Evolutionary conservation across 495 filamentous ascomycete genomes (phyloP), one percentile per base, ranked within the genome.

Genomic region (Penicillium goetzii): DNA sequence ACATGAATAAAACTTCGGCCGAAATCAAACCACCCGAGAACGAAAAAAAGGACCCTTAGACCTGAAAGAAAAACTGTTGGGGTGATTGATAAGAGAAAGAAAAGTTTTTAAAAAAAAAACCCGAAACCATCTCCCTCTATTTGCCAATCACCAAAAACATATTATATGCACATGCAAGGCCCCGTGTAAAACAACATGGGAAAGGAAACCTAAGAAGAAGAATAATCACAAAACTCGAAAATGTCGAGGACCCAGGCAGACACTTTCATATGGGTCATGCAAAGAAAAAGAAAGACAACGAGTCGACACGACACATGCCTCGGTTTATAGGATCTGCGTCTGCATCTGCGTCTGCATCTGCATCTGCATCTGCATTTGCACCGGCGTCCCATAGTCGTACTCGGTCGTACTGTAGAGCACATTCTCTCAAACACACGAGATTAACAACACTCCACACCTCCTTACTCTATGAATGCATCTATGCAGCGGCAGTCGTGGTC

Each of bases 401-500:
- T 55, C 19, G 15, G 2, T 38, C 36, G 14, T 38, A 45, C n/a
- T 43, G 41, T 21, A 21, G 41, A 23, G 0, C 19, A 21, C 9
- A 11, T 12, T 23, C 36, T 36, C 26, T 53, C 51, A 21, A n/a
- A 19, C 30, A 30, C 49, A 25, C 3, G 41, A 14, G n/a, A 49
- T 7, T 23, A 40, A 47, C 14, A 34, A 41, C 23, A 34, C 53
- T 19, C 34, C 40, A 45, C 34, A 26, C 28, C 17, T 30, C 58
- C 23, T 8, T 21, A 32, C 19, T 65, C 60, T 59, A 51, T 63
- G 12, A 33, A 30, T 43, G 52, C 26, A 4, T 65, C 64, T 72
- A 72, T 65, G 58, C 70, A 7, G 69, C 57, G 41, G 50, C 62
- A 53, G 61, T 65, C 17, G 62, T 64, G 55, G 63, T 65, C 52